Base-by-base conservation (phyloP, 805 yeast genomes). In the Hemisphaericaspora nanyangensis region DNA sequence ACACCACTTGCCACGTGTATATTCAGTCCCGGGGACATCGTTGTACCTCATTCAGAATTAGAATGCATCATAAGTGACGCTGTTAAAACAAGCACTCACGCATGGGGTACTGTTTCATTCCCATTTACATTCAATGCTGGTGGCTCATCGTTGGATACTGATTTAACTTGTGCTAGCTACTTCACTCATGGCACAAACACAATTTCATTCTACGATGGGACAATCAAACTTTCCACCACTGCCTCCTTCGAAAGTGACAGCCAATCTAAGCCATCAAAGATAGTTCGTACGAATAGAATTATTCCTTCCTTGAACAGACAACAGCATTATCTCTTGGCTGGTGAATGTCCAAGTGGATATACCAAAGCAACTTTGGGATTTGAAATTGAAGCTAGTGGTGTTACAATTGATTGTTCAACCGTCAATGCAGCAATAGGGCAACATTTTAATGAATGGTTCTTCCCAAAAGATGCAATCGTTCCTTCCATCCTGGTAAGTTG, bases 41-140 rank as follows among this genome's bases (percentile, higher is more conserved):
- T 48, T 19, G 42, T 43, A n/a, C 31, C 50, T 18, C 47, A 35
- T 33, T 51, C 58, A n/a, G 30, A 37, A 31, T 31, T 58, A n/a
- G 30, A 37, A 7, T 58, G 63, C 53, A 41, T 39, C 2, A 51
- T 48, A 10, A 17, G 50, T 4, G 27, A 37, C 28, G 20, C 17
- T n/a, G 48, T 58, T 6, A 34, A 29, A 1, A 5, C 47, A 1
- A n/a, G 34, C 10, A 46, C 49, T 11, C 19, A 25, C 7, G 57
- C 46, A 6, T 35, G 34, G 20, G 63, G 63, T 17, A 31, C 46
- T 5, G 41, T 50, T 19, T 17, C 33, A 5, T 49, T 60, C 37
- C 58, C 61, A 7, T 19, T 58, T 28, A 32, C 54, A 4, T 60
- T 59, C 37, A 51, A 48, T 29, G 39, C 42, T 31, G 58, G 56